Evolutionary conservation across 108 stramenopile species (phyloP).

Genomic region (Fistulifera pelliculosa): DNA sequence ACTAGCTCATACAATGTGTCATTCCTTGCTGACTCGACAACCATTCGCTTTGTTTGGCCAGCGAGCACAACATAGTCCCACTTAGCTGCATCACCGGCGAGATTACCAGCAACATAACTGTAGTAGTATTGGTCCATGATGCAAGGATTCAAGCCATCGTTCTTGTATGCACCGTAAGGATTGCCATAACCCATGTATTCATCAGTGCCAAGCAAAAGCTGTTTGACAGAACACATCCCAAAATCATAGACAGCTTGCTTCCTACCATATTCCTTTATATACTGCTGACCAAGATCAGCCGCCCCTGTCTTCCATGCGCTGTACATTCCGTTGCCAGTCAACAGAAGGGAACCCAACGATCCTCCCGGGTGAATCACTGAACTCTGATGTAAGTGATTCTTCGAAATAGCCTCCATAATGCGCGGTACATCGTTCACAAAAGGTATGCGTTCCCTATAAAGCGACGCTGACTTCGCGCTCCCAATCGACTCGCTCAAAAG

Average conservation of each 20-base stretch:
- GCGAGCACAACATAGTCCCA: constrained; percentile 45
- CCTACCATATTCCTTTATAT: constrained; percentile 7
- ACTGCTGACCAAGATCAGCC: constrained; percentile 21
- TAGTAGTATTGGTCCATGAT: constrained; percentile 28
- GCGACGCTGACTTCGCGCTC: constrained; percentile 18
- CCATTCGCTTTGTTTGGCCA: constrained; percentile 40
- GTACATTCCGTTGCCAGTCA: constrained; percentile 52
- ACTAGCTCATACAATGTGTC: constrained; percentile 24
- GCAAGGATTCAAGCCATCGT: constrained; percentile 49
- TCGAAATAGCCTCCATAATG: constrained; percentile 22
- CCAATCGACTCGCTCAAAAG: constrained; percentile 5
- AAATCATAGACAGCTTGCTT: constrained; percentile 31
- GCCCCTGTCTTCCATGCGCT: constrained; percentile 29
- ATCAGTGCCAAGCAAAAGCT: constrained; percentile 38
- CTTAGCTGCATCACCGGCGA: background rate
- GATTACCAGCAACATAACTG: constrained; percentile 11
- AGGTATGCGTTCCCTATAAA: constrained; percentile 47
- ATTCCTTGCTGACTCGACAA: constrained; percentile 21
- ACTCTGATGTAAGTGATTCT: constrained; percentile 25
- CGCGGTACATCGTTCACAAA: constrained; percentile 51
- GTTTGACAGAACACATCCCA: constrained; percentile 43
- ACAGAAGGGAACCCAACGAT: constrained; percentile 16
- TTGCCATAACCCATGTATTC: constrained; percentile 14
- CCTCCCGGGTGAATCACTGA: constrained; percentile 33
- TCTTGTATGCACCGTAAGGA: constrained; percentile 21